Evolutionary conservation across 257 asterid genomes (phyloP).

Genomic region (Asclepias syriaca): DNA sequence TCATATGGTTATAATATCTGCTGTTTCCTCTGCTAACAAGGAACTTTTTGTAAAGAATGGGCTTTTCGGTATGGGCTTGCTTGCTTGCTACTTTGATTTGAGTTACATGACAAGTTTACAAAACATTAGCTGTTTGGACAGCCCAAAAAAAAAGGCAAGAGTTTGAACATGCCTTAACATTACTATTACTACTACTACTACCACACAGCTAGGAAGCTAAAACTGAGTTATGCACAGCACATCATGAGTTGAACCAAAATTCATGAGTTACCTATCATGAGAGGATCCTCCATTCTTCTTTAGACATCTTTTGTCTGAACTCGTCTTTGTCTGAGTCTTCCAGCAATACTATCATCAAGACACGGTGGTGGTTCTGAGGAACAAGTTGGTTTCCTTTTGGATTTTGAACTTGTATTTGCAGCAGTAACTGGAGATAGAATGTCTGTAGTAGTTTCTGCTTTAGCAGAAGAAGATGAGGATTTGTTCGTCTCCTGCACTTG

Average conservation of each 20-base stretch:
- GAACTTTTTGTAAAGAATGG: not conserved
- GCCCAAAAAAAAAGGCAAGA: not conserved
- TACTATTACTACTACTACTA: too few relatives aligned
- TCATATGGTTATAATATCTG: not conserved
- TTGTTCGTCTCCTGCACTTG: slow-evolving; percentile 1
- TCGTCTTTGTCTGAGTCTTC: slow-evolving; percentile 60
- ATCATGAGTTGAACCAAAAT: too few relatives aligned
- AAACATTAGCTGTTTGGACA: not conserved
- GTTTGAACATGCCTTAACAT: not conserved
- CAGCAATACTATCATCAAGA: slow-evolving; percentile 55
- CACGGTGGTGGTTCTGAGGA: slow-evolving; percentile 18
- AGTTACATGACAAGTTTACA: too few relatives aligned
- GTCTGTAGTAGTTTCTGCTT: not conserved
- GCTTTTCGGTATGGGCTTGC: not conserved
- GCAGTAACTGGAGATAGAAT: slow-evolving; percentile 10
- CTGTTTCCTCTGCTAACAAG: not conserved
- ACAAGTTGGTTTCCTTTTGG: slow-evolving; percentile 32
- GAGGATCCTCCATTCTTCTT: not conserved
- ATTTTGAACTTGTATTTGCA: slow-evolving; percentile 26
- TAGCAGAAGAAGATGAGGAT: not conserved
- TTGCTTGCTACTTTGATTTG: not conserved
- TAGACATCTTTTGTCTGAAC: not conserved
- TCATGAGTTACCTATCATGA: not conserved
- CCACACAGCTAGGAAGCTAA: not conserved
- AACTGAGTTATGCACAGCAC: not conserved